Conservation (phyloP, 495 filamentous ascomycete species). For the Talaromyces borbonicus region DNA sequence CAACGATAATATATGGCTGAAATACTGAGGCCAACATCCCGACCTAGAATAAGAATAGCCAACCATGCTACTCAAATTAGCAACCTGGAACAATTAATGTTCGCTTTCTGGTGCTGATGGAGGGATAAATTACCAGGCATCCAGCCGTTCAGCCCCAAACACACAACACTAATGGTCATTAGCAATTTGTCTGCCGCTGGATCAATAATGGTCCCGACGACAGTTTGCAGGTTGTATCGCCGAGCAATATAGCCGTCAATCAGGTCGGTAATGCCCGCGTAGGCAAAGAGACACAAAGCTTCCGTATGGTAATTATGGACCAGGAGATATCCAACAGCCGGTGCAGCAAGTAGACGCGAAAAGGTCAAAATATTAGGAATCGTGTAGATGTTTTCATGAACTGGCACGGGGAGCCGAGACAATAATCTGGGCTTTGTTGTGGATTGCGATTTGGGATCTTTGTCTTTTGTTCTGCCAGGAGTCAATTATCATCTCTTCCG, state of each 20-base stretch:
- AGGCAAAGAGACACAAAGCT: slow-evolving; percentile 77
- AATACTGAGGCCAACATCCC: slow-evolving; percentile 78
- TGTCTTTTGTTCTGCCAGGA: neutral
- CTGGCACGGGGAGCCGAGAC: slow-evolving; percentile 38
- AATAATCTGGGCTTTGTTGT: slow-evolving; percentile 32
- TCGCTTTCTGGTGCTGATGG: too few relatives aligned
- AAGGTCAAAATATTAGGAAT: slow-evolving; percentile 88
- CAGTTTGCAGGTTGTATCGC: slow-evolving; percentile 76
- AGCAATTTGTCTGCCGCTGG: slow-evolving; percentile 94
- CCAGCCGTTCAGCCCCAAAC: slow-evolving; percentile 67
- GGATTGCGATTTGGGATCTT: slow-evolving; percentile 7
- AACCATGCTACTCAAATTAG: slow-evolving; percentile 55
- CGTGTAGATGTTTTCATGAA: slow-evolving; percentile 91
- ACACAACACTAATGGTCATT: slow-evolving; percentile 85
- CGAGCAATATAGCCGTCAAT: slow-evolving; percentile 91
- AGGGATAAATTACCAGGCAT: slow-evolving; percentile 51
- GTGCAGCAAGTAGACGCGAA: slow-evolving; percentile 73
- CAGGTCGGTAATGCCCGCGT: slow-evolving; percentile 84
- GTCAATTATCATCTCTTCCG: neutral
- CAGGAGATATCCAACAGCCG: slow-evolving; percentile 81
- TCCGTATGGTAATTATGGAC: slow-evolving; percentile 67
- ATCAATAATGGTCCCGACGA: slow-evolving; percentile 93
- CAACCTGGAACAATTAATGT: too few relatives aligned
- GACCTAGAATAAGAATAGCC: slow-evolving; percentile 77
- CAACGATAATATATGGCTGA: slow-evolving; percentile 91